Base-by-base conservation (phyloP, 2,329 filamentous ascomycete genomes). In the Cladophialophora carrionii region DNA sequence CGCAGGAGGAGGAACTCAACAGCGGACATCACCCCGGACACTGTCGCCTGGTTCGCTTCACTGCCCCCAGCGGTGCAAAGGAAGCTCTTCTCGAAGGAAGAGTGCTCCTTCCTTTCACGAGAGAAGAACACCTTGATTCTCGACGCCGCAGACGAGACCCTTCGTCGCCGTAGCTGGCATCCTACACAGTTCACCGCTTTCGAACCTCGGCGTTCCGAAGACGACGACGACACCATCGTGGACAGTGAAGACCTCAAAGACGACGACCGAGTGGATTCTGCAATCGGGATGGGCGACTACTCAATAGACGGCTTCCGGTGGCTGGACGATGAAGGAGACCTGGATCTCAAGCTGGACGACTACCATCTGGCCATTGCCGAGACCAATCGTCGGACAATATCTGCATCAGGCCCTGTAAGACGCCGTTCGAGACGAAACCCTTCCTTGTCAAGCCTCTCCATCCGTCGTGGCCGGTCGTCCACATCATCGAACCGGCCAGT, bases 21-120 rank as follows among this genome's bases (percentile, higher is more conserved):
- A 63, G 65, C 61, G 26, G 61, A 60, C 65, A 64, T 63, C 46
- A 63, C 57, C 26, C 49, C 59, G 1, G 57, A 60, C 20, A 62
- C 66, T 71, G 85, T 85, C 61, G 82, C 85, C 68, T 91, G 90
- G 81, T 92, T 88, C 74, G 81, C 88, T 60, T 85, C 83, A 24
- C 81, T 92, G 49, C 90, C 91, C 22, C 86, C 90, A 68, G 92
- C 91, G 76, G 83, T 92, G 68, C 87, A 87, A 73, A 85, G 86
- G 69, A 86, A 85, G 69, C 85, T 90, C 67, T 89, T 92, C 75
- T 88, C 88, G 26, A 82, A 81, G 56, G 88, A 92, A 76, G 90
- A 95, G 77, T 89, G 89, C 71, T 78, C 84, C 51, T 76, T 87
- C 64, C 80, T 89, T 62, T 84, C 84, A 48, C 81, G 81, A 62